These are phyloP conservation scores for Nadsonia starkeyi-henricii DNA, from an alignment of 1,139 yeast genomes.

Conservation along the genomic window DNA sequence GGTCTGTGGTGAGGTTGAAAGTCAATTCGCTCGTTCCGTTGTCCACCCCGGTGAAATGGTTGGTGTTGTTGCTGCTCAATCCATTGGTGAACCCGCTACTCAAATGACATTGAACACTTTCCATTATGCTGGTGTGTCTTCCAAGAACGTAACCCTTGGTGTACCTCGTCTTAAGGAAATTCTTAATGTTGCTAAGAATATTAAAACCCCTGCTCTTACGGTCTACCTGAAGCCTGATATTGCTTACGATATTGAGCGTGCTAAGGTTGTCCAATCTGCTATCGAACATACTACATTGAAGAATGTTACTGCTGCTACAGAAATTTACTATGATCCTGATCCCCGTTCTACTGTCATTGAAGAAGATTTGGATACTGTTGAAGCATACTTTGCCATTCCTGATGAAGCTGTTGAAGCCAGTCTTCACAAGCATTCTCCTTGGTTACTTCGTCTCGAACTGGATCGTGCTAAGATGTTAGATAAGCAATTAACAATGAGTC, in stretches of 20 bases:
- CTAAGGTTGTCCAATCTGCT: slow-evolving; percentile 90
- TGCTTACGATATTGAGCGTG: slow-evolving; percentile 81
- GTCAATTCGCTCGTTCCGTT: slow-evolving; percentile 82
- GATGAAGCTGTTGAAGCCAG: slow-evolving; percentile 95
- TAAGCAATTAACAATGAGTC: slow-evolving; percentile 94
- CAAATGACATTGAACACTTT: slow-evolving; percentile 98
- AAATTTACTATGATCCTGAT: slow-evolving; percentile 94
- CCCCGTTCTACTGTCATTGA: slow-evolving; percentile 91
- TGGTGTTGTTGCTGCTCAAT: slow-evolving; percentile 98
- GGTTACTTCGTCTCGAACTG: slow-evolving; percentile 90
- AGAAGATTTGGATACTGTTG: slow-evolving; percentile 94
- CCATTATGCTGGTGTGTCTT: slow-evolving; percentile 99
- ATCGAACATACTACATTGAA: slow-evolving; percentile 91
- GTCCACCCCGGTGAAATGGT: slow-evolving; percentile 99
- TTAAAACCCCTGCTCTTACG: slow-evolving; percentile 96
- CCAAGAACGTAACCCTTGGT: slow-evolving; percentile 97
- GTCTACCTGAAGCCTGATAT: slow-evolving; percentile 72
- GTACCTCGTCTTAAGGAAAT: slow-evolving; percentile 99
- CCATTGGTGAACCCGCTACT: slow-evolving; percentile 99
- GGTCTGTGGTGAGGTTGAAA: slow-evolving; percentile 88
- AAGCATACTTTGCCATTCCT: slow-evolving; percentile 92
- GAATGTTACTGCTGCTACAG: slow-evolving; percentile 95
- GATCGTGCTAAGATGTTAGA: slow-evolving; percentile 99
- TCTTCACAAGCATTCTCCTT: slow-evolving; percentile 88
- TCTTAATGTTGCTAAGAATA: slow-evolving; percentile 93